phyloP scores from a whole-genome alignment of 148 eudicot genomes.

The Spergularia marina region DNA sequence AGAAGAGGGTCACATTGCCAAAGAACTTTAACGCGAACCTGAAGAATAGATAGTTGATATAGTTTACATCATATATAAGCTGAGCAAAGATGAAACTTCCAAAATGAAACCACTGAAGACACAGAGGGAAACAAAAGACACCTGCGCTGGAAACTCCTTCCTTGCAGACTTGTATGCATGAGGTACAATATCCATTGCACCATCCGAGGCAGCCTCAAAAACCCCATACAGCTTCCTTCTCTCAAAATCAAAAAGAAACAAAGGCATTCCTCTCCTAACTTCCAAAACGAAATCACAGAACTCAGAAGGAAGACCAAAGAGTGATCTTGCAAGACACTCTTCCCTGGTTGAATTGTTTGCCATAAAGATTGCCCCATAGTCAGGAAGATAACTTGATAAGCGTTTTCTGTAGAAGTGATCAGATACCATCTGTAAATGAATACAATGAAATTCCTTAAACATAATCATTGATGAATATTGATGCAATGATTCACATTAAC shows the following conservation, averaged over 20 bases:
- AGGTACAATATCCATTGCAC: slow-evolving; percentile 50
- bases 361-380: slow-evolving; percentile 70
- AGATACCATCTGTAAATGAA: neutral
- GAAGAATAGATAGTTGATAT: slow-evolving; percentile 12
- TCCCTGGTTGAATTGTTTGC: slow-evolving; percentile 43
- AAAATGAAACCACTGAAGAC: neutral
- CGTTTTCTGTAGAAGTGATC: neutral
- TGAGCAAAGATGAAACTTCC: neutral
- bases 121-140: neutral
- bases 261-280: slow-evolving; percentile 66
- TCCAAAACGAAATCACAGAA: slow-evolving; percentile 46
- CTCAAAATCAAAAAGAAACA: slow-evolving; percentile 65
- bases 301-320: slow-evolving; percentile 56
- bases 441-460: neutral
- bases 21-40: slow-evolving; percentile 40
- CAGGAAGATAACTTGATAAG: slow-evolving; percentile 33
- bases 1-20: slow-evolving; percentile 47
- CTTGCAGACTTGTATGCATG: slow-evolving; percentile 44
- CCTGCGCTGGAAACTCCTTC: slow-evolving; percentile 68
- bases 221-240: slow-evolving; percentile 62
- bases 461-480: neutral
- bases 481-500: too few relatives aligned
- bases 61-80: neutral
- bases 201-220: slow-evolving; percentile 63
- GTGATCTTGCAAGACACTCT: slow-evolving; percentile 44